These are phyloP conservation scores for Colletotrichum nymphaeae DNA, from an alignment of 2,329 filamentous ascomycete genomes.

Conservation along the genomic window DNA sequence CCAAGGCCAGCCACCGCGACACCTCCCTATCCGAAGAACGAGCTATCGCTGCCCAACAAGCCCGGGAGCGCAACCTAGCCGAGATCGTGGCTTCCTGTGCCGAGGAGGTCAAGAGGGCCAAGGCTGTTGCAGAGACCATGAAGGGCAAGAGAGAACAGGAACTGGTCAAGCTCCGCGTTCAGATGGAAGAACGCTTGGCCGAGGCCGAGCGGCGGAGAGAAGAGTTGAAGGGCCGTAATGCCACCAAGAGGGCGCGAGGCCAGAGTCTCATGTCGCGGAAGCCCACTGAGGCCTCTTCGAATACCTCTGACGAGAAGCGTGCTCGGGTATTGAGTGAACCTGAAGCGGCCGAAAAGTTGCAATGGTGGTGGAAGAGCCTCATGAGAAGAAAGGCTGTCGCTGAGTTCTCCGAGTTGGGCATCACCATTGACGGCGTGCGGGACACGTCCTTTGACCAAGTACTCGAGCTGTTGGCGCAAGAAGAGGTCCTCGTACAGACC, in stretches of 20 bases:
- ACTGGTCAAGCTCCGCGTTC: constrained; percentile 73
- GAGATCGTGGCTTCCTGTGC: constrained; percentile 86
- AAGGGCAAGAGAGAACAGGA: constrained; percentile 84
- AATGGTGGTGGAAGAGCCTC: constrained; percentile 75
- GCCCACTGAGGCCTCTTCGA: constrained; percentile 59
- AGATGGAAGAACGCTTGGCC: constrained; percentile 84
- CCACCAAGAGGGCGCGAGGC: constrained; percentile 63
- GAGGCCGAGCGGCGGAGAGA: constrained; percentile 80
- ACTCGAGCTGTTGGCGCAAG: constrained; percentile 73
- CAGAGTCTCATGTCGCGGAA: constrained; percentile 65
- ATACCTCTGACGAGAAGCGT: constrained; percentile 59
- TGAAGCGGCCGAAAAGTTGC: constrained; percentile 73
- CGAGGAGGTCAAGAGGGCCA: constrained; percentile 84
- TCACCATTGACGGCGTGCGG: constrained; percentile 77
- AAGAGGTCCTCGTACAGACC: constrained; percentile 73
- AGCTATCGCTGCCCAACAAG: constrained; percentile 80
- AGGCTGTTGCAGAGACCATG: constrained; percentile 84
- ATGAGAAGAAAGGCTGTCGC: constrained; percentile 69
- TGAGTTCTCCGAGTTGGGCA: constrained; percentile 73
- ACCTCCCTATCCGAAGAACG: constrained; percentile 78
- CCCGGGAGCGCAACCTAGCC: constrained; percentile 82
- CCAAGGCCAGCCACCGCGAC: constrained; percentile 75
- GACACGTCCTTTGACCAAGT: constrained; percentile 81
- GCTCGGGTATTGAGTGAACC: constrained; percentile 62
- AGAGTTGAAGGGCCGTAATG: constrained; percentile 68